phyloP scores from a whole-genome alignment of 345 rosid genomes.

The Syzygium jambos region DNA sequence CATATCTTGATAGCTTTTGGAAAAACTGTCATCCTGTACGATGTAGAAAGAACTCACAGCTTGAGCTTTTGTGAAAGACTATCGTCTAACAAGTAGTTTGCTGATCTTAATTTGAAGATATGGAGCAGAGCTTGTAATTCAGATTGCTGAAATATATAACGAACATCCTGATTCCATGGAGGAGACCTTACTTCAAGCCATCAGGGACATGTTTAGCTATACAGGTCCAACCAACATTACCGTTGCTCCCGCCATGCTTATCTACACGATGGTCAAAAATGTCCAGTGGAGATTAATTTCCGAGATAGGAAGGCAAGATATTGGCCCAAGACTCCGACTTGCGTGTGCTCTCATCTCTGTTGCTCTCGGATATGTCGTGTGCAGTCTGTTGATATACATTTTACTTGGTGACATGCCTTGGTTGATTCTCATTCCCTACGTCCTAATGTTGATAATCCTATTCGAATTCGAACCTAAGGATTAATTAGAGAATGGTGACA shows the following conservation, averaged over 20 bases:
- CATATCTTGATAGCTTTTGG: background rate
- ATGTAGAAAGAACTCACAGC: background rate
- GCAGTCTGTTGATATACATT: background rate
- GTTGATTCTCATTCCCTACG: background rate
- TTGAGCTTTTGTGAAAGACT: background rate
- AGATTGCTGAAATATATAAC: background rate
- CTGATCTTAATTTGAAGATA: background rate
- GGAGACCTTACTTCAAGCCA: background rate
- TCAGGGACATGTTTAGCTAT: background rate
- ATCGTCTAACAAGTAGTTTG: background rate
- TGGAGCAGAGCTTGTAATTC: background rate
- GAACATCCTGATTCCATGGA: background rate
- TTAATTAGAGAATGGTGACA: background rate
- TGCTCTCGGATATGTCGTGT: background rate
- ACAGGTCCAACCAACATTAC: background rate
- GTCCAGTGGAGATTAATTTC: background rate
- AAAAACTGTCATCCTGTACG: background rate
- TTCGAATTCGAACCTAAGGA: accelerated
- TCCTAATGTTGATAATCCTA: background rate
- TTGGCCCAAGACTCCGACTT: background rate
- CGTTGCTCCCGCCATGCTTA: background rate
- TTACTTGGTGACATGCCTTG: background rate
- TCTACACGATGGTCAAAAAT: background rate
- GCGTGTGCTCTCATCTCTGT: background rate
- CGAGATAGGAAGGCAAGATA: background rate